Percentiles rank a stretch among this genome's conserved stretches.
phyloP scores from a whole-genome alignment of 208 protist species.

The Acanthamoeba royreba region DNA sequence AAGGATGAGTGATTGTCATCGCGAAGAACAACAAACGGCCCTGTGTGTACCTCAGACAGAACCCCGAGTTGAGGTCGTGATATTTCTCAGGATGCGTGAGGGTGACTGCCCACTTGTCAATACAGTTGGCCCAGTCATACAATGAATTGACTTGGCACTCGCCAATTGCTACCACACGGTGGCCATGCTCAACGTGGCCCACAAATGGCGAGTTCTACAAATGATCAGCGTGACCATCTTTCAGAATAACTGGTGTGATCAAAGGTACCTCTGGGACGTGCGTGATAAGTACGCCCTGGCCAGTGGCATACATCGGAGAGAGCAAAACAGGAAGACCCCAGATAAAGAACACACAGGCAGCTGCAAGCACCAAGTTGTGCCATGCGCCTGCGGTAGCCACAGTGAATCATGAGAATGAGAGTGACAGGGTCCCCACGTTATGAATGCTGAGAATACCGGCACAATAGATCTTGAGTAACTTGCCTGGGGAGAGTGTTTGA shows the following conservation, averaged over 20 bases:
- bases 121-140: not conserved
- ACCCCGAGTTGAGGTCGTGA: not conserved
- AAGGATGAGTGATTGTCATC: not conserved
- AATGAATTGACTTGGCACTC: not conserved
- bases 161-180: not conserved
- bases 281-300: not conserved
- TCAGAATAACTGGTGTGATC: not conserved
- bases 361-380: conserved; percentile 4
- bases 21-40: not conserved
- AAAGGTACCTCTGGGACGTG: not conserved
- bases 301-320: not conserved
- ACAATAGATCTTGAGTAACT: conserved; percentile 27
- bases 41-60: not conserved
- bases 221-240: no score
- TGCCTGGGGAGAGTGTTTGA: not conserved
- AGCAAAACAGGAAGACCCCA: not conserved
- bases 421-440: no score
- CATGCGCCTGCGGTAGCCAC: not conserved
- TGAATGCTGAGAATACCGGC: not conserved
- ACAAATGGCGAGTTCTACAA: conserved; percentile 10
- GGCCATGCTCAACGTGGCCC: not conserved
- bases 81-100: not conserved
- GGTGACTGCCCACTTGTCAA: not conserved
- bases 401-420: not conserved
- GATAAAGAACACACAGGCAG: not conserved